Base-by-base conservation (phyloP, 2,329 filamentous ascomycete species). In the Xylariaceae sp. region DNA sequence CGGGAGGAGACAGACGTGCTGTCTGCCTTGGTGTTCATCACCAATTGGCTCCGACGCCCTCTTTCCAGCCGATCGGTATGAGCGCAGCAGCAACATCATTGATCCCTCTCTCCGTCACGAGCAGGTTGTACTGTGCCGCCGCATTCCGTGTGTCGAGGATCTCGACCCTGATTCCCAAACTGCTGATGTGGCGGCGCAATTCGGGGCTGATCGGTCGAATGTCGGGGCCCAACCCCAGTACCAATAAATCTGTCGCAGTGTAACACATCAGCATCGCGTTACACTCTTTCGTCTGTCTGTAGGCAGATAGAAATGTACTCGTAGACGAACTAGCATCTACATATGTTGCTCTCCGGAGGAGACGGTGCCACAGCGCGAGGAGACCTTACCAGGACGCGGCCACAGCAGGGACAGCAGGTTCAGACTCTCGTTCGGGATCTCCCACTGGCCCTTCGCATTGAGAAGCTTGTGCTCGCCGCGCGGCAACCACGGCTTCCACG, bases 81-180 rank as follows among this genome's bases (percentile, higher is more conserved):
- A 99, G 73, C 8, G 92, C 93, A 1, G 91, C 93, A 34, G 92
- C 93, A 62, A 97, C 86, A 68, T 93, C 88, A 17, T 85, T 81
- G 4, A 94, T 86, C 1, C 94, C 93, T 55, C 94, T 80, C 77
- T 99, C 94, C 15, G 92, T 97, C n/a, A 92, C 93, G 57, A 99
- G 77, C 69, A 99, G 73, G 72, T 99, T 99, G 74, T 94, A 99
- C 73, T 97, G 92, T 39, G 92, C 88, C 1, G 93, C 90, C 7
- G 94, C 94, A 75, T 97, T 97, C 64, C 91, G 81, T 37, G 94
- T 97, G 75, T 97, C 94, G 70, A 93, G 82, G 2, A 97, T 82
- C 70, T 99, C 94, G 4, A 97, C 80, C 59, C 90, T 81, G 66
- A 97, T 89, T 0, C 94, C 94, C 48, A 97, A 74, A 35, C 83